Conservation (phyloP, 2,329 filamentous ascomycete species). For the Thielaviopsis musarum region DNA sequence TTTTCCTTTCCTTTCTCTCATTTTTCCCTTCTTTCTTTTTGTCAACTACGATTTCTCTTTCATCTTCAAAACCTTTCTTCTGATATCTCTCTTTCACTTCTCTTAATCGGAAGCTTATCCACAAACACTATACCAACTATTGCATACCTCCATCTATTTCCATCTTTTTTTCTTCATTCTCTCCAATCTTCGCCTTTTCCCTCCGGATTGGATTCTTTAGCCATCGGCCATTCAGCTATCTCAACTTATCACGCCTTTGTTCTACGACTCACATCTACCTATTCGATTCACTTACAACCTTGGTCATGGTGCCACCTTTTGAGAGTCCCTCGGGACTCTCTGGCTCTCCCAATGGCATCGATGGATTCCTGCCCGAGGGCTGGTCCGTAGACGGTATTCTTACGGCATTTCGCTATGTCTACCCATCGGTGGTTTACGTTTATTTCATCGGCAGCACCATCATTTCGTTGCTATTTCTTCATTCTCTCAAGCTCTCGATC, state of each 20-base stretch:
- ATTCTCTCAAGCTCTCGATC: conserved; percentile 25
- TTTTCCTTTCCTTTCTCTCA: too few relatives aligned
- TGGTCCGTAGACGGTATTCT: conserved; percentile 1
- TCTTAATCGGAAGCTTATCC: too few relatives aligned
- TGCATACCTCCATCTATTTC: too few relatives aligned
- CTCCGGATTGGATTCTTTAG: not conserved
- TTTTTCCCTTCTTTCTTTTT: not conserved
- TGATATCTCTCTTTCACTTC: too few relatives aligned
- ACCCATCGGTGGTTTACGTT: conserved; percentile 36
- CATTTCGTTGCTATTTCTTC: conserved; percentile 35
- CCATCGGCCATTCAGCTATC: too few relatives aligned
- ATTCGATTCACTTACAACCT: not conserved
- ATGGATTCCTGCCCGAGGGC: not conserved
- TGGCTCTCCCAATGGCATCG: not conserved
- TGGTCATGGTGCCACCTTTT: not conserved
- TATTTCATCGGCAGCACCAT: conserved; percentile 38
- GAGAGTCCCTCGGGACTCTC: not conserved
- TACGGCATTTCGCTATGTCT: conserved; percentile 32
- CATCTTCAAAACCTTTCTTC: too few relatives aligned
- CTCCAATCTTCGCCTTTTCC: not conserved
- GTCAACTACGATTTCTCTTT: too few relatives aligned
- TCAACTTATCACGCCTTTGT: not conserved
- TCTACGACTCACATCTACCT: too few relatives aligned
- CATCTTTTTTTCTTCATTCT: not conserved
- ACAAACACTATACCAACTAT: too few relatives aligned